A percentile compares a stretch with the other conserved stretches of the same genome.
phyloP scores from a whole-genome alignment of 2,329 filamentous ascomycete genomes.

The Tolypocladium cylindrosporum region DNA sequence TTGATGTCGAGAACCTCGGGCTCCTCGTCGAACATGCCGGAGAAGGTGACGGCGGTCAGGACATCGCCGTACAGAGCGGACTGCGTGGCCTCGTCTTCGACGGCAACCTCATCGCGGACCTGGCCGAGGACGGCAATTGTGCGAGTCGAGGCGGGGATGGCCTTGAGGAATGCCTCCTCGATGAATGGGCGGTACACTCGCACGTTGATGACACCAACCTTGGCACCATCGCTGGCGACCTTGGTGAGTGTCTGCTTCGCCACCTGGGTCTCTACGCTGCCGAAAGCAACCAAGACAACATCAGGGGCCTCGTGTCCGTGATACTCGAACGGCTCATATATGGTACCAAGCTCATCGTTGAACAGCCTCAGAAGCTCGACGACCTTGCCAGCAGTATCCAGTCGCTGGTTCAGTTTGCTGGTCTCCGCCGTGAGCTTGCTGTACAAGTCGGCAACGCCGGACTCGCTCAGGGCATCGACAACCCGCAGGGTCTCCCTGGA shows the following conservation, averaged over 20 bases:
- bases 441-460: constrained; percentile 60
- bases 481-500: constrained; percentile 74
- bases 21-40: constrained; percentile 50
- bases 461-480: constrained; percentile 69
- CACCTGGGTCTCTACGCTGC: constrained; percentile 81
- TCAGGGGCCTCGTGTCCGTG: constrained; percentile 71
- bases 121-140: constrained; percentile 83
- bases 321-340: constrained; percentile 92
- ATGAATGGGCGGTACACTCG: constrained; percentile 91
- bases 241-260: constrained; percentile 69
- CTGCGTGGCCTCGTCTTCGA: constrained; percentile 64
- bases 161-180: constrained; percentile 83
- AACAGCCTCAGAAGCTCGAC: constrained; percentile 61
- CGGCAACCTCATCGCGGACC: constrained; percentile 62
- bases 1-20: constrained; percentile 75
- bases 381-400: constrained; percentile 63
- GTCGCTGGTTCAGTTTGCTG: constrained; percentile 55
- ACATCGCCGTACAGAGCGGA: constrained; percentile 92
- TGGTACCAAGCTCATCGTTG: constrained; percentile 87
- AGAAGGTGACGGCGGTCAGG: constrained; percentile 73
- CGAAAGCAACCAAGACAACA: constrained; percentile 82
- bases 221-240: constrained; percentile 61
- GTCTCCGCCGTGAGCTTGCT: constrained; percentile 53
- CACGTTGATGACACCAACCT: constrained; percentile 82
- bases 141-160: constrained; percentile 64